A percentile compares a stretch with the other conserved stretches of the same genome.
These are phyloP conservation scores for Phytopythium litorale DNA, from an alignment of 352 stramenopile species.

Conservation along the genomic window DNA sequence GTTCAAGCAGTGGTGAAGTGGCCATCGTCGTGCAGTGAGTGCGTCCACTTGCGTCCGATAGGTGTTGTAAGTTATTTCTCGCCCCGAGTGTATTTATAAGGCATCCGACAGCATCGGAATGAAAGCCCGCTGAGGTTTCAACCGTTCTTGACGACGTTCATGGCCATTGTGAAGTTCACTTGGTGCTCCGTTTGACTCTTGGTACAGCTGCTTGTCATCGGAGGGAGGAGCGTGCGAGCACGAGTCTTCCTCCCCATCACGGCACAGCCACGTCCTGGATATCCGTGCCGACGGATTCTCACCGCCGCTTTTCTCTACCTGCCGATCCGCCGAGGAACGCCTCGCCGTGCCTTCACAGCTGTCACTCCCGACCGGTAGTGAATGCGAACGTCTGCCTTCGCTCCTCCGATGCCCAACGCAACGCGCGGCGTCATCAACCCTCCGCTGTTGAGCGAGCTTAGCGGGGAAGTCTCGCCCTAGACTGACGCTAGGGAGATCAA, in stretches of 20 bases:
- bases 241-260: too few relatives aligned
- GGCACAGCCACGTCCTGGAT: neutral
- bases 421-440: too few relatives aligned
- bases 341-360: too few relatives aligned
- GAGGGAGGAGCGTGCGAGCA: too few relatives aligned
- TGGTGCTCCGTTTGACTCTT: too few relatives aligned
- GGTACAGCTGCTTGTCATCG: too few relatives aligned
- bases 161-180: too few relatives aligned
- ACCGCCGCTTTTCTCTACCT: neutral
- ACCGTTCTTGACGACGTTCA: neutral
- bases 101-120: neutral
- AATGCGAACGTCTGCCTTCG: too few relatives aligned
- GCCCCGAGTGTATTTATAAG: neutral
- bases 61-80: conserved; percentile 7
- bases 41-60: neutral
- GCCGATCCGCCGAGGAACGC: neutral
- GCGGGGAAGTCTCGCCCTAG: neutral
- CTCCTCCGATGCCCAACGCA: too few relatives aligned
- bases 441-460: too few relatives aligned
- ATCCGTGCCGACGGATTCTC: neutral
- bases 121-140: neutral
- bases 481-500: neutral
- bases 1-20: conserved; percentile 35
- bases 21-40: neutral
- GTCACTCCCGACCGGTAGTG: too few relatives aligned